phyloP scores from a whole-genome alignment of 1,284 basidiomycete species.

The Melanopsichium pennsylvanicum region DNA sequence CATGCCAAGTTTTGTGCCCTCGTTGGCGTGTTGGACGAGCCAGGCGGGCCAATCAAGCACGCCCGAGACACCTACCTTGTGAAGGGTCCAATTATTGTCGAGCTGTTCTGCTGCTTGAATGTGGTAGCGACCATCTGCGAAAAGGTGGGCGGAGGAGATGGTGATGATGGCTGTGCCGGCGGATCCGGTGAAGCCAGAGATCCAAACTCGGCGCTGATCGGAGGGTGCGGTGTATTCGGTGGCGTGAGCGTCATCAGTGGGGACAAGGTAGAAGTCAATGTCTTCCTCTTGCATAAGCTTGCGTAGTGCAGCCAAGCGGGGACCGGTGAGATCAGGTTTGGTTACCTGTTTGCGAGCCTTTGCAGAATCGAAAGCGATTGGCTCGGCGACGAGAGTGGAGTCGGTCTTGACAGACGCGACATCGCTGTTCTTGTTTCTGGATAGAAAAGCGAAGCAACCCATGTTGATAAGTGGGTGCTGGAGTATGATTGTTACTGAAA shows the following conservation, averaged over 20 bases:
- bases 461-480: constrained; percentile 3
- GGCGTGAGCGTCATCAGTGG: constrained; percentile 85
- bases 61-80: constrained; percentile 72
- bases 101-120: constrained; percentile 80
- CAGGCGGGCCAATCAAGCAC: constrained; percentile 68
- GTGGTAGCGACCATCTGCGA: constrained; percentile 91
- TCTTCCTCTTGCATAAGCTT: constrained; percentile 45
- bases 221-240: constrained; percentile 84
- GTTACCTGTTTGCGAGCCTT: constrained; percentile 11
- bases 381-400: constrained; percentile 35
- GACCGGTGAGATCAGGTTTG: constrained; percentile 37
- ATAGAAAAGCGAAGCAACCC: constrained; percentile 42
- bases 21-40: constrained; percentile 66
- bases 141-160: constrained; percentile 69
- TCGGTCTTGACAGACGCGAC: constrained; percentile 33
- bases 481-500: not conserved
- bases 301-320: constrained; percentile 71
- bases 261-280: constrained; percentile 70
- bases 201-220: constrained; percentile 83
- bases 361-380: constrained; percentile 6
- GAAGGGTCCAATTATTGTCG: constrained; percentile 79
- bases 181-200: constrained; percentile 86
- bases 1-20: constrained; percentile 76
- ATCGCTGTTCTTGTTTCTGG: constrained; percentile 14
- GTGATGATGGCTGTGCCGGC: constrained; percentile 83